Conservation (phyloP, 345 rosid species). For the Lepidium africanum region DNA sequence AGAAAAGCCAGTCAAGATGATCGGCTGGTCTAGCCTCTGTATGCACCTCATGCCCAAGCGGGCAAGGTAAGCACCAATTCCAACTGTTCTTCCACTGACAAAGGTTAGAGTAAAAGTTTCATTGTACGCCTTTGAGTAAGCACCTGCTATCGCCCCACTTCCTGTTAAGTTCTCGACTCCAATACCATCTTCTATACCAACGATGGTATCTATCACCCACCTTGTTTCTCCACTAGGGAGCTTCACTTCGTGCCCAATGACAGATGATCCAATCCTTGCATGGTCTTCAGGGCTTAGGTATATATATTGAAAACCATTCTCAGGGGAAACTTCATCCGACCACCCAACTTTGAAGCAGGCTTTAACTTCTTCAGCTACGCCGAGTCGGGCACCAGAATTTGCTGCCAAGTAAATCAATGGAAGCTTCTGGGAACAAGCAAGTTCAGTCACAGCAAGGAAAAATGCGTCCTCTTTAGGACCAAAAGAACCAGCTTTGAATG, state of each 20-base stretch:
- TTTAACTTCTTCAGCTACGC: slow-evolving; percentile 95
- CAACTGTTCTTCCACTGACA: slow-evolving; percentile 95
- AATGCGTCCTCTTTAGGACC: slow-evolving; percentile 98
- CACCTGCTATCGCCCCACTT: slow-evolving; percentile 98
- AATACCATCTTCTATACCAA: slow-evolving; percentile 94
- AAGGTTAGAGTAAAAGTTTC: slow-evolving; percentile 95
- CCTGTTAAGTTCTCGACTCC: slow-evolving; percentile 97
- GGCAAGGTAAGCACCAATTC: slow-evolving; percentile 98
- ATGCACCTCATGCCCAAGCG: slow-evolving; percentile 99
- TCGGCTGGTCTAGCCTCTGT: slow-evolving; percentile 98
- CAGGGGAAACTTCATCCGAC: slow-evolving; percentile 83
- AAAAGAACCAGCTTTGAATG: slow-evolving; percentile 96
- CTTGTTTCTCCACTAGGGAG: slow-evolving; percentile 67
- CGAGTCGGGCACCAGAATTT: slow-evolving; percentile 97
- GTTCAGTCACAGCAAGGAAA: slow-evolving; percentile 87
- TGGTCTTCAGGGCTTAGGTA: slow-evolving; percentile 80
- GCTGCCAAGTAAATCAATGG: slow-evolving; percentile 97
- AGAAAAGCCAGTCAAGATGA: slow-evolving; percentile 95
- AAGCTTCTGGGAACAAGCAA: slow-evolving; percentile 81
- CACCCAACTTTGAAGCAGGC: slow-evolving; percentile 87
- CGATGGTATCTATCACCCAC: slow-evolving; percentile 91
- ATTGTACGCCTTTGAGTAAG: slow-evolving; percentile 90
- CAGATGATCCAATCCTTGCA: slow-evolving; percentile 60
- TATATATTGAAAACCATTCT: slow-evolving; percentile 85
- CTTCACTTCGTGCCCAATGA: slow-evolving; percentile 83